A percentile compares a stretch with the other conserved stretches of the same genome.
phyloP scores from a whole-genome alignment of 257 asterid species.

The Coffea canephora region DNA sequence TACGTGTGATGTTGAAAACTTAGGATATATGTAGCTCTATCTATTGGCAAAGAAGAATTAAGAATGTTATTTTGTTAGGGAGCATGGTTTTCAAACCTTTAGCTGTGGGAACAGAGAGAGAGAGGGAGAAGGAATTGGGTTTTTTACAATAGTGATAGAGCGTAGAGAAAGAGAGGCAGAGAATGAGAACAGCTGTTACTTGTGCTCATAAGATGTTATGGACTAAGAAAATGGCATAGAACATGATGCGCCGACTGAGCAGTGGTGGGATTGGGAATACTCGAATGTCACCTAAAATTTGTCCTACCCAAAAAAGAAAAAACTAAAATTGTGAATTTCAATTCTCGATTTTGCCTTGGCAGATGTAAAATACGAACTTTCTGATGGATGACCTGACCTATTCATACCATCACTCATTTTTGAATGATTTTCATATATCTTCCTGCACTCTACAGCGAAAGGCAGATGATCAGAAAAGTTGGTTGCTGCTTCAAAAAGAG shows the following conservation, averaged over 20 bases:
- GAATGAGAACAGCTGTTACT: neutral
- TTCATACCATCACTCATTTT: neutral
- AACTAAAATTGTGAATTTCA: no score
- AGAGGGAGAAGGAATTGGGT: neutral
- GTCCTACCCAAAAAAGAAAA: no score
- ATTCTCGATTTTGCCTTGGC: neutral
- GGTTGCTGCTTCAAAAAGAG: conserved; percentile 82
- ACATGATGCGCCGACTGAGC: neutral
- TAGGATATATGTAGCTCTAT: neutral
- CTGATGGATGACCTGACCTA: conserved; percentile 1
- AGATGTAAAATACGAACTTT: neutral
- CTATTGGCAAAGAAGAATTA: neutral
- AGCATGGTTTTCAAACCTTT: no score
- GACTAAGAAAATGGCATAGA: neutral
- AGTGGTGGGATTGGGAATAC: neutral
- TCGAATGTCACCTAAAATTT: no score
- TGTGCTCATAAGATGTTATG: neutral
- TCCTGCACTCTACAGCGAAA: conserved; percentile 54
- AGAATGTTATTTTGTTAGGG: neutral
- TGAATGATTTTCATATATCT: neutral
- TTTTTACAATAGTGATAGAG: neutral
- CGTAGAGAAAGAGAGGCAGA: neutral
- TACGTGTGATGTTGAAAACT: no score
- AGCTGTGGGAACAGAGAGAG: no score
- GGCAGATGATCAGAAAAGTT: conserved; percentile 94